phyloP scores from a whole-genome alignment of 305 asterid genomes.

The Solanum hybrid region DNA sequence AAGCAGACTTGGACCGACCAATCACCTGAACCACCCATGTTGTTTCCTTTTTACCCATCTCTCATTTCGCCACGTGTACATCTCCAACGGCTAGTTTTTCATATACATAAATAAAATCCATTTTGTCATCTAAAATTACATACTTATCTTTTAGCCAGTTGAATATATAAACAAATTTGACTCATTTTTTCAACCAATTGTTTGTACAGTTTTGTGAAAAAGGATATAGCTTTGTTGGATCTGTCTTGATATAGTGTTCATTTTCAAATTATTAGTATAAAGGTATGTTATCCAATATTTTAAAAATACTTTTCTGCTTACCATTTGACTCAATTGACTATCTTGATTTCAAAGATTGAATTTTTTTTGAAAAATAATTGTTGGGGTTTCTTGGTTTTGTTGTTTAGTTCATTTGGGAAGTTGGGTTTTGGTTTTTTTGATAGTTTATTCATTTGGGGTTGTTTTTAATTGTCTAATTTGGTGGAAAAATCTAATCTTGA shows the following conservation, averaged over 20 bases:
- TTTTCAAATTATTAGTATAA: neutral
- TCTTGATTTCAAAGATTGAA: neutral
- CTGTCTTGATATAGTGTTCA: conserved; percentile 20
- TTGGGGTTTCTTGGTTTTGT: neutral
- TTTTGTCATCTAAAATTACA: neutral
- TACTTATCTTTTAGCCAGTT: neutral
- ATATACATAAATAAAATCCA: neutral
- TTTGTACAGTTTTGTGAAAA: neutral
- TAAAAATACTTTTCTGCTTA: neutral
- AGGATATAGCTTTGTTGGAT: conserved; percentile 17
- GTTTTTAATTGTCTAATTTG: neutral
- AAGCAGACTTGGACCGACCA: conserved; percentile 5
- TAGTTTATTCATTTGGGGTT: neutral
- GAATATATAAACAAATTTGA: conserved; percentile 15
- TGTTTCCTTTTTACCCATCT: neutral
- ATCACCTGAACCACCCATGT: neutral
- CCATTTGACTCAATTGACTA: neutral
- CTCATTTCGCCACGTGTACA: neutral
- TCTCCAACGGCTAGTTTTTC: neutral
- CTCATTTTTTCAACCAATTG: neutral
- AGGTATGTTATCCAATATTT: neutral
- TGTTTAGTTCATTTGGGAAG: neutral
- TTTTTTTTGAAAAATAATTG: neutral
- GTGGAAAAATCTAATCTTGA: neutral
- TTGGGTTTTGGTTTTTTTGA: neutral